Conservation (phyloP, 73 alveolate species). For the Symbiodinium pilosum region DNA sequence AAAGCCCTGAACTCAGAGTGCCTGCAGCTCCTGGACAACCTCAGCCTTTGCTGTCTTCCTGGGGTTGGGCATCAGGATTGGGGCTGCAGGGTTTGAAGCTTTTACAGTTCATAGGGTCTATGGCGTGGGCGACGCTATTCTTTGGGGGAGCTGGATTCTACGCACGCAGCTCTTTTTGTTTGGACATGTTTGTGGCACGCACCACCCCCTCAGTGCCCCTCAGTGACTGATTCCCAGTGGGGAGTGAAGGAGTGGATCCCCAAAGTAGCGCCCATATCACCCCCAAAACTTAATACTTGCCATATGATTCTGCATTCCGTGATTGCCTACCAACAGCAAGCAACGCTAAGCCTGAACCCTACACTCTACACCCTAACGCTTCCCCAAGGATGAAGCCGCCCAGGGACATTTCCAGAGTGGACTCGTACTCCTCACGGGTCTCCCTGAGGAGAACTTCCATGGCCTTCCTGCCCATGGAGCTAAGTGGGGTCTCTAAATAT, state of each 20-base stretch:
- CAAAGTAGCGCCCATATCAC: not conserved
- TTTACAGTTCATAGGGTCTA: not conserved
- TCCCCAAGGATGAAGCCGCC: not conserved
- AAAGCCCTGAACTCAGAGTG: not conserved
- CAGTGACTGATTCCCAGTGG: too few species aligned
- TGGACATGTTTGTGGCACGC: too few species aligned
- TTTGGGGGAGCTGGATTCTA: too few species aligned
- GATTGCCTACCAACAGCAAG: not conserved
- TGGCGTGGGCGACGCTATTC: not conserved
- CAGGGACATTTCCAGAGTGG: not conserved
- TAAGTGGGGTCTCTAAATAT: too few species aligned
- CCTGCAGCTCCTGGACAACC: constrained; percentile 90
- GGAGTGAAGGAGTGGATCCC: too few species aligned
- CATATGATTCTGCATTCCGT: too few species aligned
- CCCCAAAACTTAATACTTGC: not conserved
- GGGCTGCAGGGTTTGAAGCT: not conserved
- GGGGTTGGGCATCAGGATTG: not conserved
- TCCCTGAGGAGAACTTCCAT: constrained; percentile 68
- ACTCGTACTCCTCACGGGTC: constrained; percentile 48
- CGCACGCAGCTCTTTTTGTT: too few species aligned
- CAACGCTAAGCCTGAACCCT: not conserved
- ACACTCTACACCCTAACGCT: not conserved
- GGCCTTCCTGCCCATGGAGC: constrained; percentile 29
- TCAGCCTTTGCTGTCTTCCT: constrained; percentile 91
- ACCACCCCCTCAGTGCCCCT: too few species aligned